Conservation (phyloP, 2,329 filamentous ascomycete species). For the Botrytis fragariae region DNA sequence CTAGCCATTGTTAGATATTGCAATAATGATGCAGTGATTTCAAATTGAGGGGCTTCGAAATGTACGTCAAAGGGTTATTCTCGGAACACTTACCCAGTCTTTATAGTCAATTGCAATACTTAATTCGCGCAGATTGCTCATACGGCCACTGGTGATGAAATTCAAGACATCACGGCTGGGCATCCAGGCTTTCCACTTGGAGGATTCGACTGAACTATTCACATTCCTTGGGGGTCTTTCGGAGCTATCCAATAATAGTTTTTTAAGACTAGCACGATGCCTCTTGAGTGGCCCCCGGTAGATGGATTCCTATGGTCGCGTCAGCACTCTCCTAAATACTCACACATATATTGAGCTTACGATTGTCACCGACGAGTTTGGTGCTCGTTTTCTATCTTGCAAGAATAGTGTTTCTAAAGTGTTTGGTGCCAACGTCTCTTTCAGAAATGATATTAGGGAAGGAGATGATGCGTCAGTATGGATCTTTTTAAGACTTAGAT, state of each 20-base stretch:
- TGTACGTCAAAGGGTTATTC: neutral
- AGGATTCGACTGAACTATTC: slow-evolving; percentile 40
- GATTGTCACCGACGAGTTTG: slow-evolving; percentile 59
- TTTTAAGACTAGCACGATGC: slow-evolving; percentile 69
- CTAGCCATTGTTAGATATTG: slow-evolving; percentile 37
- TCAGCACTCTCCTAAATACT: slow-evolving; percentile 17
- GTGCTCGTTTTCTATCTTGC: slow-evolving; percentile 57
- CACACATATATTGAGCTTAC: slow-evolving; percentile 27
- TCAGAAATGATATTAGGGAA: slow-evolving; percentile 69
- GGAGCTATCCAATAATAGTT: slow-evolving; percentile 71
- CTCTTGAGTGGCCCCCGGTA: slow-evolving; percentile 67
- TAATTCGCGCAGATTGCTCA: slow-evolving; percentile 69
- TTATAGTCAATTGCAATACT: slow-evolving; percentile 70
- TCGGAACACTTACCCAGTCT: slow-evolving; percentile 67
- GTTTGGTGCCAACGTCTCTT: slow-evolving; percentile 74
- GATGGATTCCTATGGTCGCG: slow-evolving; percentile 53
- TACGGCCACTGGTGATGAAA: slow-evolving; percentile 74
- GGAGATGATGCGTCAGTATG: slow-evolving; percentile 72
- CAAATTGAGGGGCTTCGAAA: neutral
- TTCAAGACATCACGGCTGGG: slow-evolving; percentile 65
- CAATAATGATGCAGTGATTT: neutral
- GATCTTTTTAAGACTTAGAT: slow-evolving; percentile 67
- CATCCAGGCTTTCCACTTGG: slow-evolving; percentile 68
- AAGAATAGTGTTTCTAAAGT: slow-evolving; percentile 76
- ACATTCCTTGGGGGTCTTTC: slow-evolving; percentile 47